Conservation (phyloP, 1,284 basidiomycete species). For the Cryptococcus hybrid region DNA sequence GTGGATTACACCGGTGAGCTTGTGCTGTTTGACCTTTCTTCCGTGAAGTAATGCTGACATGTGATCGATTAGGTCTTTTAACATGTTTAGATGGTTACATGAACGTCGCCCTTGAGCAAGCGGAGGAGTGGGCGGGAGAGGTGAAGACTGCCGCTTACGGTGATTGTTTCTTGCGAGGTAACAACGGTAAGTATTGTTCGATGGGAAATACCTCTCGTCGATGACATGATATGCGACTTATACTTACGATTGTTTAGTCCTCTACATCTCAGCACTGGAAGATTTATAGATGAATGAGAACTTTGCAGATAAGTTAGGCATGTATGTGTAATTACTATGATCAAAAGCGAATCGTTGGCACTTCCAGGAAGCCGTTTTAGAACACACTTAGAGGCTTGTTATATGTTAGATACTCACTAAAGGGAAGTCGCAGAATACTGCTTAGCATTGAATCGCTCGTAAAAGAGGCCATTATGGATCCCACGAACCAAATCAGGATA, state of each 20-base stretch:
- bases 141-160: slow-evolving; percentile 82
- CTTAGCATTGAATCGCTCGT: too few relatives aligned
- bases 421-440: too few relatives aligned
- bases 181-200: slow-evolving; percentile 73
- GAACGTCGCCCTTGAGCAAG: slow-evolving; percentile 98
- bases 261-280: slow-evolving; percentile 55
- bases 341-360: too few relatives aligned
- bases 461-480: too few relatives aligned
- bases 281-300: slow-evolving; percentile 27
- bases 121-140: slow-evolving; percentile 91
- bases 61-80: slow-evolving; percentile 66
- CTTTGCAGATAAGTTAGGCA: too few relatives aligned
- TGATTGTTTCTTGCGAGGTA: slow-evolving; percentile 93
- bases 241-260: slow-evolving; percentile 32
- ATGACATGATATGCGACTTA: slow-evolving; percentile 3
- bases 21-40: background rate
- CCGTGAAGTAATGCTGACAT: background rate
- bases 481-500: too few relatives aligned
- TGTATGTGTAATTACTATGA: too few relatives aligned
- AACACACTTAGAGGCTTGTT: too few relatives aligned
- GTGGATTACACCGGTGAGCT: slow-evolving; percentile 88
- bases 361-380: too few relatives aligned
- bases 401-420: too few relatives aligned
- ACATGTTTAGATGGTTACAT: slow-evolving; percentile 97
- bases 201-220: background rate